Percentiles rank a stretch among this genome's conserved stretches.
Evolutionary conservation across 2,329 filamentous ascomycete genomes (phyloP).

Genomic region (Alternaria arborescens): DNA sequence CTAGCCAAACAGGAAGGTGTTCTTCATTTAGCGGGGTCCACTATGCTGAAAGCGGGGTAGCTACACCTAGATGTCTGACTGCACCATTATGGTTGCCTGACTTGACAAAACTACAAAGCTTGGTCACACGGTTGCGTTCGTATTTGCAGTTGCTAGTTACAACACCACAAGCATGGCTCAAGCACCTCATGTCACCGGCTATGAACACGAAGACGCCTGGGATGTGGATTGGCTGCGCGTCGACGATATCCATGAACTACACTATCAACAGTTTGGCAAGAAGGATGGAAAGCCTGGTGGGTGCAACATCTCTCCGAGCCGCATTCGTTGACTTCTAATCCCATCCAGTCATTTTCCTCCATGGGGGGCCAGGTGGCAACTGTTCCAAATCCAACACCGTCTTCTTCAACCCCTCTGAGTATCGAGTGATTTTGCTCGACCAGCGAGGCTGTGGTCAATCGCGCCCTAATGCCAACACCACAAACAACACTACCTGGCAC

Average conservation of each 20-base stretch:
- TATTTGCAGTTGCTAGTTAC: background rate
- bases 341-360: constrained; percentile 52
- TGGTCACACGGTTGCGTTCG: background rate
- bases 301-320: background rate
- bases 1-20: constrained; percentile 13
- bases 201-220: constrained; percentile 48
- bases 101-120: background rate
- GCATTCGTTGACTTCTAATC: background rate
- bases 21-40: constrained; percentile 11
- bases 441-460: constrained; percentile 59
- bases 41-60: constrained; percentile 23
- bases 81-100: constrained; percentile 1
- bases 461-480: constrained; percentile 51
- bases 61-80: constrained; percentile 10
- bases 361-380: constrained; percentile 56
- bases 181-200: constrained; percentile 28
- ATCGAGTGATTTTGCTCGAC: constrained; percentile 58
- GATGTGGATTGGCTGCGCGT: constrained; percentile 45
- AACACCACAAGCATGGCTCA: constrained; percentile 18
- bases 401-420: constrained; percentile 57
- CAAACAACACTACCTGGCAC: constrained; percentile 57
- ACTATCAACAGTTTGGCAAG: constrained; percentile 54
- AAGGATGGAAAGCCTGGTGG: constrained; percentile 51
- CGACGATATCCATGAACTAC: constrained; percentile 46
- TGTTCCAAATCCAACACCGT: constrained; percentile 48